phyloP scores from a whole-genome alignment of 2,329 filamentous ascomycete species.

The Tympanopsis confertula region DNA sequence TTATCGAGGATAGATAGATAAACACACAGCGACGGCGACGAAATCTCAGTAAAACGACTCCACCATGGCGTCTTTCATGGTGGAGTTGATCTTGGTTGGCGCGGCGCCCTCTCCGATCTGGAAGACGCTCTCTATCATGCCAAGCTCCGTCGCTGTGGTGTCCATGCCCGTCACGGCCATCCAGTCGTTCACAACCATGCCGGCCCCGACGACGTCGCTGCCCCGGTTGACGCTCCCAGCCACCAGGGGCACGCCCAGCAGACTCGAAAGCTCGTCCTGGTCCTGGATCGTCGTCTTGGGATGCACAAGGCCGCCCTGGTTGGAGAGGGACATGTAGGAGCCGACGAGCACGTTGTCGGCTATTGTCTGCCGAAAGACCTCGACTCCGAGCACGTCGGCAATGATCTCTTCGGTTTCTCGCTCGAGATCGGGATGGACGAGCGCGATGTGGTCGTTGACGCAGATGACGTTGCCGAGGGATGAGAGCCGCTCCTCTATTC shows the following conservation, averaged over 20 bases:
- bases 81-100: constrained; percentile 67
- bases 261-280: constrained; percentile 87
- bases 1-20: too few species aligned
- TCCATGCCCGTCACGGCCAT: constrained; percentile 86
- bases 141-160: constrained; percentile 90
- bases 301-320: constrained; percentile 92
- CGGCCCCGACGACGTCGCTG: constrained; percentile 85
- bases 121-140: constrained; percentile 93
- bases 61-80: constrained; percentile 94
- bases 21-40: too few species aligned
- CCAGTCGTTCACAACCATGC: constrained; percentile 97
- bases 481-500: constrained; percentile 95
- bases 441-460: constrained; percentile 89
- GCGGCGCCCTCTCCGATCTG: constrained; percentile 77
- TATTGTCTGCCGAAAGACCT: constrained; percentile 87
- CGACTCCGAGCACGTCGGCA: constrained; percentile 80
- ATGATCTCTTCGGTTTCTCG: constrained; percentile 98
- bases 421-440: constrained; percentile 92
- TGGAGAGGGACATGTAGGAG: constrained; percentile 90
- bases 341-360: constrained; percentile 95
- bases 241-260: constrained; percentile 91
- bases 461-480: constrained; percentile 96
- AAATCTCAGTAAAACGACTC: constrained; percentile 97
- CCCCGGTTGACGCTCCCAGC: constrained; percentile 90
- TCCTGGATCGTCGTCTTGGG: constrained; percentile 95